Percentiles rank a stretch among this genome's conserved stretches.
Conservation (phyloP, 257 asterid species). For the Catharanthus roseus region DNA sequence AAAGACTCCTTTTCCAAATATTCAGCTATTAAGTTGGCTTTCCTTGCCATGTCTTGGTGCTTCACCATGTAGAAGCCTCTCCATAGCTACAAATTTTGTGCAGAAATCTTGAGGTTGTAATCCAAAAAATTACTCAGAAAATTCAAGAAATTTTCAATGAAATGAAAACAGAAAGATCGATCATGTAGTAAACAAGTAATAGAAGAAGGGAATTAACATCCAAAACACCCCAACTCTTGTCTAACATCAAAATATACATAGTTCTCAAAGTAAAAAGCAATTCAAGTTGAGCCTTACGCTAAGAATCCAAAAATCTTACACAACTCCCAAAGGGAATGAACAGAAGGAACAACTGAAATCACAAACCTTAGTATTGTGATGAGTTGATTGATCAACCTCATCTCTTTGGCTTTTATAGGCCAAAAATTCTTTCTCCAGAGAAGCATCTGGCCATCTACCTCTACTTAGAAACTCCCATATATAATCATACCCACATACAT, state of each 20-base stretch:
- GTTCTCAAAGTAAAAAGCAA: too few relatives aligned
- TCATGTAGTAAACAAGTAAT: background rate
- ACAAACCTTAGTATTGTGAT: conserved; percentile 12
- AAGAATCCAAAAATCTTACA: background rate
- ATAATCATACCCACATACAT: conserved; percentile 62
- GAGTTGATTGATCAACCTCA: conserved; percentile 21
- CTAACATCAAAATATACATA: too few relatives aligned
- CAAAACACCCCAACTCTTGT: too few relatives aligned
- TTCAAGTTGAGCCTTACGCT: background rate
- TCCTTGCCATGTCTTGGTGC: conserved; percentile 59
- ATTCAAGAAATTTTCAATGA: background rate
- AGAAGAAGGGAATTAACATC: background rate
- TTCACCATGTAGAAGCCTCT: conserved; percentile 46
- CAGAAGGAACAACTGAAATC: background rate
- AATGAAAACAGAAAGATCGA: too few relatives aligned
- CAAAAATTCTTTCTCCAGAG: conserved; percentile 22
- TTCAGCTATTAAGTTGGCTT: conserved; percentile 32
- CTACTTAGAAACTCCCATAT: conserved; percentile 66
- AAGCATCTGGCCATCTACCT: conserved; percentile 56
- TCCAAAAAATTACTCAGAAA: background rate
- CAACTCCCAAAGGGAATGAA: background rate
- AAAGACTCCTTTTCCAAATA: conserved; percentile 46
- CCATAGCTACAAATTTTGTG: conserved; percentile 50
- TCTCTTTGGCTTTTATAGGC: conserved; percentile 15
- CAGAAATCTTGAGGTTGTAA: background rate